phyloP scores from a whole-genome alignment of 1,139 yeast genomes.

The Debaryomyces coudertii region DNA sequence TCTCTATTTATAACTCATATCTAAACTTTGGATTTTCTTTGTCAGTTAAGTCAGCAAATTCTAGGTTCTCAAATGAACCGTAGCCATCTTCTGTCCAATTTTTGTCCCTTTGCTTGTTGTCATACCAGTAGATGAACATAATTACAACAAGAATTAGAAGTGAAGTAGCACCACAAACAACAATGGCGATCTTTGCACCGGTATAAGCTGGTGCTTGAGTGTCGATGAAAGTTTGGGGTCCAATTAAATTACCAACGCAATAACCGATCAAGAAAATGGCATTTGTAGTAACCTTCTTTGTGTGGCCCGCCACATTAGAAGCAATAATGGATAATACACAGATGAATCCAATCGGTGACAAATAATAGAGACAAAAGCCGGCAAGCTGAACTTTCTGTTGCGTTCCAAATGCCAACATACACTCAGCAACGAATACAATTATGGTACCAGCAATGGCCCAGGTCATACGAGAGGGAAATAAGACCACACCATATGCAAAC shows the following conservation, averaged over 20 bases:
- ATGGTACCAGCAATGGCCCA: slow-evolving; percentile 49
- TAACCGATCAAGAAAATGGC: slow-evolving; percentile 64
- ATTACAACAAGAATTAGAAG: slow-evolving; percentile 8
- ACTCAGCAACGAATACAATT: slow-evolving; percentile 41
- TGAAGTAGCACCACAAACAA: slow-evolving; percentile 29
- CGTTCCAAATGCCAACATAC: slow-evolving; percentile 52
- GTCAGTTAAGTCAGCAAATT: slow-evolving; percentile 25
- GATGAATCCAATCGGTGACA: slow-evolving; percentile 47
- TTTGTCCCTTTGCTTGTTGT: slow-evolving; percentile 11
- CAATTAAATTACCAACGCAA: slow-evolving; percentile 69
- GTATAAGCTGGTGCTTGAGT: slow-evolving; percentile 50
- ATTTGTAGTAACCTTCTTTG: slow-evolving; percentile 64
- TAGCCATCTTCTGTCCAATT: slow-evolving; percentile 12
- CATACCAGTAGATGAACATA: slow-evolving; percentile 6
- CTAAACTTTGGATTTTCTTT: slow-evolving; percentile 21
- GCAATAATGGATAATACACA: slow-evolving; percentile 52
- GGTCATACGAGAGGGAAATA: slow-evolving; percentile 36
- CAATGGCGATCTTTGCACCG: slow-evolving; percentile 47
- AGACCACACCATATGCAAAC: slow-evolving; percentile 31
- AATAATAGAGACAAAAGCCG: slow-evolving; percentile 16
- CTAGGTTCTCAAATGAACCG: slow-evolving; percentile 15
- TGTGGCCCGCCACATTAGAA: slow-evolving; percentile 70
- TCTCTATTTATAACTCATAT: slow-evolving; percentile 8
- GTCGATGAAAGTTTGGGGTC: slow-evolving; percentile 67
- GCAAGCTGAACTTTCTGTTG: slow-evolving; percentile 41